These are phyloP conservation scores for Leccinum boreale DNA, from an alignment of 768 basidiomycete species.

Conservation along the genomic window DNA sequence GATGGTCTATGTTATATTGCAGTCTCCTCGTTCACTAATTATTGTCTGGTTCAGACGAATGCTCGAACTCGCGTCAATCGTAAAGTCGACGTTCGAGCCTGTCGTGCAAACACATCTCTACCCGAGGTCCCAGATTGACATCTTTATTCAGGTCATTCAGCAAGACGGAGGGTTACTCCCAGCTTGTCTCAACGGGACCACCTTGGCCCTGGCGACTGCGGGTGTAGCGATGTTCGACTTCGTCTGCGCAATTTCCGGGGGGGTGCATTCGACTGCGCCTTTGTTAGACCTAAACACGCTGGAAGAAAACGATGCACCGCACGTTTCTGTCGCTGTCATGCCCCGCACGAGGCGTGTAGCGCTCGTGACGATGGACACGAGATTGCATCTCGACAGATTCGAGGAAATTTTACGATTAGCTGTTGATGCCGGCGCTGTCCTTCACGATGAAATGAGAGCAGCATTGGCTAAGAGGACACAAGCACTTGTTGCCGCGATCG, in stretches of 20 bases:
- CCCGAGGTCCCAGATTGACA: constrained; percentile 92
- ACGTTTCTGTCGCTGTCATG: constrained; percentile 85
- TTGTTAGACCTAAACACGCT: constrained; percentile 84
- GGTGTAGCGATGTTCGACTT: constrained; percentile 91
- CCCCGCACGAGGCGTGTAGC: constrained; percentile 84
- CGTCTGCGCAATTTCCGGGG: constrained; percentile 85
- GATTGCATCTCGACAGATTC: constrained; percentile 90
- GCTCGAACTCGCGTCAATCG: constrained; percentile 79
- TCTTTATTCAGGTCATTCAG: constrained; percentile 88
- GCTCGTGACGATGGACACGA: constrained; percentile 88
- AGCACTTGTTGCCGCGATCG: constrained; percentile 61
- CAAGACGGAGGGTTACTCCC: constrained; percentile 92
- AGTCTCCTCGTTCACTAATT: not conserved
- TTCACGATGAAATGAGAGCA: constrained; percentile 81
- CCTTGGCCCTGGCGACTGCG: constrained; percentile 84
- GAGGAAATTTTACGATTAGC: constrained; percentile 84
- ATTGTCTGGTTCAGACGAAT: constrained; percentile 56
- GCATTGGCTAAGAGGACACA: constrained; percentile 64
- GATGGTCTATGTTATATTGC: not conserved
- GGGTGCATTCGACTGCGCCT: constrained; percentile 76
- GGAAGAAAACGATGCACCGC: constrained; percentile 90
- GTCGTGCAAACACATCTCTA: constrained; percentile 89
- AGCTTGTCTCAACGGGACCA: constrained; percentile 92
- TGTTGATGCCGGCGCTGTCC: constrained; percentile 67
- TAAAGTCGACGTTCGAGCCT: constrained; percentile 95